These are phyloP conservation scores for Leccinum variicolor DNA, from an alignment of 768 basidiomycete genomes.

Conservation along the genomic window DNA sequence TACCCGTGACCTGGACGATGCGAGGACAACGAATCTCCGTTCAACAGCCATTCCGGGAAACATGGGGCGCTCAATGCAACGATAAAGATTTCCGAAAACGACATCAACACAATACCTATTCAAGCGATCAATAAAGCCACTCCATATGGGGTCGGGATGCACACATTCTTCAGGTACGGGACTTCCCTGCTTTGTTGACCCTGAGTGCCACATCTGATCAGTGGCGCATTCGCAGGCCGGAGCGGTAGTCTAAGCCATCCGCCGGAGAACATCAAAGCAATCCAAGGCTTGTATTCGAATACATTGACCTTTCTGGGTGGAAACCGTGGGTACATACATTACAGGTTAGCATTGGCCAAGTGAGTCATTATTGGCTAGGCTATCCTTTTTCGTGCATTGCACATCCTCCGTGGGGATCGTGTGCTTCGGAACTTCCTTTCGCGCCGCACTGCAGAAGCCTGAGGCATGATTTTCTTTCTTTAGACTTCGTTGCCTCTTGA, in stretches of 20 bases:
- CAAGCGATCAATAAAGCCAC: constrained; percentile 53
- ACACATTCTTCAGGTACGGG: constrained; percentile 50
- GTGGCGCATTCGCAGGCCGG: constrained; percentile 39
- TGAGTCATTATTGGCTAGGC: constrained; percentile 32
- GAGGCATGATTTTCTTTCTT: constrained; percentile 20
- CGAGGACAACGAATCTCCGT: constrained; percentile 59
- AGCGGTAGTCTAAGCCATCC: constrained; percentile 49
- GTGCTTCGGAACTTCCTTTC: constrained; percentile 7
- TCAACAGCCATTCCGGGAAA: constrained; percentile 28
- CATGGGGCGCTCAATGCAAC: constrained; percentile 27
- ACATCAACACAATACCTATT: constrained; percentile 59
- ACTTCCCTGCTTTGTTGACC: constrained; percentile 20
- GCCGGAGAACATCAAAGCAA: constrained; percentile 33
- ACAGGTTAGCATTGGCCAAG: constrained; percentile 59
- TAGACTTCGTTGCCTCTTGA: constrained; percentile 15
- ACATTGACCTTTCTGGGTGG: constrained; percentile 58
- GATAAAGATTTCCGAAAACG: constrained; percentile 44
- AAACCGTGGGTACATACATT: constrained; percentile 60
- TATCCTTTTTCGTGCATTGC: constrained; percentile 8
- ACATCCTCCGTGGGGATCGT: constrained; percentile 7
- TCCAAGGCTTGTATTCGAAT: constrained; percentile 53
- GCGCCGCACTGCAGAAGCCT: constrained; percentile 4
- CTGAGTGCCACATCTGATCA: constrained; percentile 20
- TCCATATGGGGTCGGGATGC: constrained; percentile 67
- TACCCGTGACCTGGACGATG: constrained; percentile 59